A percentile compares a stretch with the other conserved stretches of the same genome.
These are phyloP conservation scores for Umbelopsis ramanniana DNA, from an alignment of 192 early-diverging fungal species.

Conservation along the genomic window DNA sequence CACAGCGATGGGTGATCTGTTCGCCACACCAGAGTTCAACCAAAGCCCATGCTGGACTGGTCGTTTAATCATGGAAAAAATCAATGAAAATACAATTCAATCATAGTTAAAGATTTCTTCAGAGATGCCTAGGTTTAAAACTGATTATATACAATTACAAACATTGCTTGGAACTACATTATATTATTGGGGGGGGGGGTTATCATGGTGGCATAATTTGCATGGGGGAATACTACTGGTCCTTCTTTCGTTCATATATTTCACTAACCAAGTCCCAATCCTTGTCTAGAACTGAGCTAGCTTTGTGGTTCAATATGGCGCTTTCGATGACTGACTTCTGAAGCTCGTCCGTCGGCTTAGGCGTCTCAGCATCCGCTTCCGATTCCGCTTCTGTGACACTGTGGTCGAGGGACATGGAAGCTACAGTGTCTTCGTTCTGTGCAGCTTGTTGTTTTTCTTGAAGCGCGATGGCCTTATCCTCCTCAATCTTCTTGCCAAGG, in stretches of 20 bases:
- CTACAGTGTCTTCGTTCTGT: not conserved
- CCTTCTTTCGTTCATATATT: constrained; percentile 37
- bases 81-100: too few species aligned
- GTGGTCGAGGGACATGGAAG: not conserved
- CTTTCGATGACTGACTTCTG: not conserved
- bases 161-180: not conserved
- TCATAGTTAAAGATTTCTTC: too few species aligned
- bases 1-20: too few species aligned
- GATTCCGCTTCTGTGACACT: not conserved
- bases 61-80: too few species aligned
- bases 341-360: not conserved
- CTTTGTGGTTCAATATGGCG: not conserved
- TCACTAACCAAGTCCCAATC: constrained; percentile 45
- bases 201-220: not conserved
- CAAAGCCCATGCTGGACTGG: too few species aligned
- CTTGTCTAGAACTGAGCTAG: constrained; percentile 19
- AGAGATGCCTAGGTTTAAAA: not conserved
- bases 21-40: too few species aligned
- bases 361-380: not conserved
- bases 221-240: constrained; percentile 6
- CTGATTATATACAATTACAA: not conserved
- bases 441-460: not conserved
- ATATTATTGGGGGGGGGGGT: not conserved
- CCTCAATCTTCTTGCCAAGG: constrained; percentile 26
- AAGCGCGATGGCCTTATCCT: constrained; percentile 5